Conservation (phyloP, 164 flowering plant species). For the Berberis thunbergii region DNA sequence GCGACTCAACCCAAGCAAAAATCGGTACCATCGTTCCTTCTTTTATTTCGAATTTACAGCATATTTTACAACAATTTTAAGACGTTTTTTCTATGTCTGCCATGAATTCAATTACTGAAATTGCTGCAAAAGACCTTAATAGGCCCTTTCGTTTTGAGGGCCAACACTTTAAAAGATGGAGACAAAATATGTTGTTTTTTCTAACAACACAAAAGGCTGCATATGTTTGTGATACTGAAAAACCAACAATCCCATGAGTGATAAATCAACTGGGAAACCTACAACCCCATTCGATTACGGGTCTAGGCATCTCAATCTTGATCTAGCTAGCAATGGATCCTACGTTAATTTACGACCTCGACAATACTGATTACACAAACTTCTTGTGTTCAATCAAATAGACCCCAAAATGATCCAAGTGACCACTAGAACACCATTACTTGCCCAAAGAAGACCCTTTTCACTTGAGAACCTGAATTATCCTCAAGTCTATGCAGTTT, state of each 20-base stretch:
- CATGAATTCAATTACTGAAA: no score
- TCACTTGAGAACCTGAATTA: slow-evolving; percentile 67
- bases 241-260: slow-evolving; percentile 36
- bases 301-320: slow-evolving; percentile 57
- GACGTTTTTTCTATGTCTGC: no score
- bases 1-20: no score
- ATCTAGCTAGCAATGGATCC: slow-evolving; percentile 57
- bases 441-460: slow-evolving; percentile 40
- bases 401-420: slow-evolving; percentile 50
- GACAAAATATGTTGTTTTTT: no score
- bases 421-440: slow-evolving; percentile 34
- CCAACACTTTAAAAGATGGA: no score
- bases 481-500: slow-evolving; percentile 59
- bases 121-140: no score
- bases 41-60: no score
- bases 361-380: slow-evolving; percentile 41
- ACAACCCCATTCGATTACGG: slow-evolving; percentile 58
- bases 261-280: slow-evolving; percentile 57
- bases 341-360: slow-evolving; percentile 60
- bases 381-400: slow-evolving; percentile 68
- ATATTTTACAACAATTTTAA: no score
- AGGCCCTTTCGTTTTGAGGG: no score
- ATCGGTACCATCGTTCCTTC: no score
- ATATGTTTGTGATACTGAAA: no score
- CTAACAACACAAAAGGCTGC: no score